Base-by-base conservation (phyloP, 2,329 filamentous ascomycete species). In the Albophoma yamanashiensis region DNA sequence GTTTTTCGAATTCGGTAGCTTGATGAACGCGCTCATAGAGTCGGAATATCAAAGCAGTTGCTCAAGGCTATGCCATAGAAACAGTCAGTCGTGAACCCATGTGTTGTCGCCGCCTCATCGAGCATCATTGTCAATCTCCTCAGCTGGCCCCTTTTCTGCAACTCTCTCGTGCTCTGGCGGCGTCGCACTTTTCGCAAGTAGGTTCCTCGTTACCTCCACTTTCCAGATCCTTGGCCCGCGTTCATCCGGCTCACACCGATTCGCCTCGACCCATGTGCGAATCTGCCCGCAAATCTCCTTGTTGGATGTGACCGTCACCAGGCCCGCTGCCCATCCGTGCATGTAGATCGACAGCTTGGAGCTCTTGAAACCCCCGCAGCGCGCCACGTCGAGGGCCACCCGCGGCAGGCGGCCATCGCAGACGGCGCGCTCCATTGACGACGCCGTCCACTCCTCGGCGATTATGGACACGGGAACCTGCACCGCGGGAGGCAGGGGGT, bases 311-410 rank as follows among this genome's bases (percentile, higher is more conserved):
- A 77, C 55, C 1, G 74, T 76, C 25, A 68, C 67, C 2, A 71
- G 50, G 11, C 67, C 68, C 15, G 63, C 66, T 20, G 66, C 69
- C 75, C 75, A 77, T 4, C 74, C 75, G 34, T 76, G 71, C 66
- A 76, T 68, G 62, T 74, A 75, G 31, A 75, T 73, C 40, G 72
- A 73, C 22, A 74, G 66, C 64, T 75, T 75, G 52, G 73, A 69
- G 61, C 68, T 70, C 61, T 70, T 72, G 59, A 76, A 72, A 2
- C 65, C 66, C 17, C 70, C 69, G 43, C 67, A 66, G 15, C 62
- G 61, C 5, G 67, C 71, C 7, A 74, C 73, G 14, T 72, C 72
- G 7, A 73, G 66, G 0, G 73, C 73, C 2, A 74, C 70, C 2
- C 31, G 56, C 1, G 75, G 75, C 3, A 77, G 67, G 0, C 56